Base-by-base conservation (phyloP, 495 filamentous ascomycete species). In the Podospora anserina region DNA sequence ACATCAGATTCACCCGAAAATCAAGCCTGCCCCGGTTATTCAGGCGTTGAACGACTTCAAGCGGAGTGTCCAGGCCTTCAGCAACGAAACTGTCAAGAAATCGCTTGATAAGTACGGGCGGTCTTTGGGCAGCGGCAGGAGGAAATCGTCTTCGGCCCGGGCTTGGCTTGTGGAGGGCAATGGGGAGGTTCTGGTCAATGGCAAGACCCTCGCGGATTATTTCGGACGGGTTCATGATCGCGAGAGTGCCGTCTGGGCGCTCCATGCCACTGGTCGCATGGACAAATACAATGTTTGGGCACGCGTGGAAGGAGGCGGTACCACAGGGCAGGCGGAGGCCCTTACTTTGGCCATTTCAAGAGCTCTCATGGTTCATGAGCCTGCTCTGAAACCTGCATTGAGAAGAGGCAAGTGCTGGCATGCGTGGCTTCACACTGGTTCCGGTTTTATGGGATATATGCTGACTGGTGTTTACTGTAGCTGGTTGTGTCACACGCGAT, bases 221-320 rank as follows among this genome's bases (percentile, higher is more conserved):
- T 99, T 99, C 77, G 89, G 88, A 32, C 86, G 95, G 28, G 79
- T 98, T 57, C 94, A 98, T 79, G 95, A 99, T 76, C 88, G 95
- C 27, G 96, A 98, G 81, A 97, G 92, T 73, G 95, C 91, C 0
- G 81, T 96, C 9, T 98, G 94, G 94, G 87, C 96, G 4, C 78
- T 98, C 72, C 90, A 92, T 69, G 86, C 87, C 60, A 94, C 93
- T 39, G 81, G 88, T n/a, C 83, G 95, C 65, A 76, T 96, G 67
- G 93, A 96, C 79, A 97, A 96, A 79, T 99, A 99, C 81, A 99
- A 99, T 76, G 91, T 97, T 15, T 99, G 91, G 90, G 92, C 88
- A 64, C 82, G 88, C 13, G 91, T 93, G 3, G 82, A 80, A 54
- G 95, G 95, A 49, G 95, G 95, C 66, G 95, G 95, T 71, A 89